Percentiles rank a stretch among this genome's conserved stretches.
phyloP scores from a whole-genome alignment of 257 asterid genomes.

The Salvia rosmarinus region DNA sequence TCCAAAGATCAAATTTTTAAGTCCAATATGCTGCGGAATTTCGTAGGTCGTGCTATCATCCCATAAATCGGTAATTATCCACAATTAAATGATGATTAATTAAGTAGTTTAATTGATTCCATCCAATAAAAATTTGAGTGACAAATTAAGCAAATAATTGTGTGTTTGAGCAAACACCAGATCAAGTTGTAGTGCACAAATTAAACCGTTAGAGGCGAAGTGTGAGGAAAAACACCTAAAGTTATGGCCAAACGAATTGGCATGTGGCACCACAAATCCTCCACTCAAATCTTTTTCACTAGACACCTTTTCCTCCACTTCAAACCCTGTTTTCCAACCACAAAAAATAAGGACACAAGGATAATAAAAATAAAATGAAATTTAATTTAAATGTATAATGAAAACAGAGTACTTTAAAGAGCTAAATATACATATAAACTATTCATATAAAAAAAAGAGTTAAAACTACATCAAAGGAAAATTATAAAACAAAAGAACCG shows the following conservation, averaged over 20 bases:
- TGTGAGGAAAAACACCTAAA: conserved; percentile 61
- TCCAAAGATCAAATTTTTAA: conserved; percentile 5
- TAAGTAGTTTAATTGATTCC: neutral
- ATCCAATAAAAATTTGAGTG: neutral
- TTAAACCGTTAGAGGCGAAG: neutral
- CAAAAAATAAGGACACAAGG: neutral
- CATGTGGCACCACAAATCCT: conserved; percentile 68
- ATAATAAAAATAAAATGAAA: neutral
- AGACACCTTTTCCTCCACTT: conserved; percentile 50
- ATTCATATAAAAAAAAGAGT: neutral
- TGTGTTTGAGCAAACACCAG: no score
- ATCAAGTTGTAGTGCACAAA: no score
- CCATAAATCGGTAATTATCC: neutral
- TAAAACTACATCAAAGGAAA: neutral
- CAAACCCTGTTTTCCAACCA: conserved; percentile 44
- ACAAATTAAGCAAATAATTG: neutral
- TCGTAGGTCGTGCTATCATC: neutral
- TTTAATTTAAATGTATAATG: neutral
- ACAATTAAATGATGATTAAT: neutral
- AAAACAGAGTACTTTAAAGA: neutral
- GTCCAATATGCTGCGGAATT: neutral
- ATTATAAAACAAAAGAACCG: neutral
- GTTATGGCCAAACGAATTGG: conserved; percentile 78
- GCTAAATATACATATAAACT: neutral
- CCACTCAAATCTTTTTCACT: conserved; percentile 52